These are phyloP conservation scores for Fusarium robinianum DNA, from an alignment of 2,329 filamentous ascomycete genomes.

Conservation along the genomic window DNA sequence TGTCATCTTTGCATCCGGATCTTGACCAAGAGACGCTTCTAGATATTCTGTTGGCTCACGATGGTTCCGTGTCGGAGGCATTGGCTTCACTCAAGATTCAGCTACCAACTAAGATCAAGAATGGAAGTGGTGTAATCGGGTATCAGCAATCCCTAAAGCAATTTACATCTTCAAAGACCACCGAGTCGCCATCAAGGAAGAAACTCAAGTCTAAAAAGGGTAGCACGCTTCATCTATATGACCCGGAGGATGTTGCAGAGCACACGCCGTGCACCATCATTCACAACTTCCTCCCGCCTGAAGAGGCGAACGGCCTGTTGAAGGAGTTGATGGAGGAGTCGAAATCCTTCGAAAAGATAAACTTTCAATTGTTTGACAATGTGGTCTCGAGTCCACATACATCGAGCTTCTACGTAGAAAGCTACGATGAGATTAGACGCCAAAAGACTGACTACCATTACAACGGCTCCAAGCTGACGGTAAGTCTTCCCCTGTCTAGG, in stretches of 20 bases:
- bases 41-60: constrained; percentile 75
- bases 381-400: constrained; percentile 86
- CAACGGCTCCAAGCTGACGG: constrained; percentile 74
- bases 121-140: constrained; percentile 47
- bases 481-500: constrained; percentile 38
- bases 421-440: constrained; percentile 65
- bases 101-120: constrained; percentile 42
- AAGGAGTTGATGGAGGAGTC: constrained; percentile 76
- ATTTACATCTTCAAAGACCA: constrained; percentile 45
- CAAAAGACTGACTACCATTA: constrained; percentile 85
- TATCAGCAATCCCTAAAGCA: constrained; percentile 67
- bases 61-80: constrained; percentile 74
- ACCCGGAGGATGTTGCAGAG: constrained; percentile 76
- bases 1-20: constrained; percentile 75
- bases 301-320: constrained; percentile 75
- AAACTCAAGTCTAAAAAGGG: constrained; percentile 72
- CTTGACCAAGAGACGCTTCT: constrained; percentile 70
- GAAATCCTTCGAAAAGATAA: constrained; percentile 68
- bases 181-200: constrained; percentile 45
- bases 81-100: constrained; percentile 56
- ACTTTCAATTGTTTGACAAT: constrained; percentile 87
- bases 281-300: constrained; percentile 80
- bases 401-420: constrained; percentile 80
- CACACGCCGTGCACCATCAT: constrained; percentile 91
- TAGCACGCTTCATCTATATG: constrained; percentile 80